Evolutionary conservation across 2,329 filamentous ascomycete species (phyloP).

Genomic region (Pseudogymnoascus sp.): DNA sequence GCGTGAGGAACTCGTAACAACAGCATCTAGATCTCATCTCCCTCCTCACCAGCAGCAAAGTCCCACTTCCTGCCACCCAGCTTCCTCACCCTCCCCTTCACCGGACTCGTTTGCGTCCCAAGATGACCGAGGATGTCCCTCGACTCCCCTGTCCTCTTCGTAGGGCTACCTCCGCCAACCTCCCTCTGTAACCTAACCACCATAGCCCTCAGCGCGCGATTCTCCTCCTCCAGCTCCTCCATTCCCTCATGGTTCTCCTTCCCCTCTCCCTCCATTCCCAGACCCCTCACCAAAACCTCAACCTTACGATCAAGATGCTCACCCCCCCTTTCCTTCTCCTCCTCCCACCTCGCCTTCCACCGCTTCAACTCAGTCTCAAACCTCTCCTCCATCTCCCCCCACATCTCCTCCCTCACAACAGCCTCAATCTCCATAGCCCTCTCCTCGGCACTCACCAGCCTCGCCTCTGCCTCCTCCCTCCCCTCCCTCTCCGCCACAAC

Average conservation of each 20-base stretch:
- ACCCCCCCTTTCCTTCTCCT: slow-evolving; percentile 71
- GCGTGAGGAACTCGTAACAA: neutral
- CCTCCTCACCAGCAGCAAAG: neutral
- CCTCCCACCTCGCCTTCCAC: slow-evolving; percentile 73
- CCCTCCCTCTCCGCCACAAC: slow-evolving; percentile 62
- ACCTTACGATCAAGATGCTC: slow-evolving; percentile 85
- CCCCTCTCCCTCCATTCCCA: slow-evolving; percentile 35
- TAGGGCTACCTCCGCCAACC: neutral
- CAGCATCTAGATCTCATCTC: neutral
- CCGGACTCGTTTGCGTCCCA: neutral
- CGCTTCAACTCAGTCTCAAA: slow-evolving; percentile 65
- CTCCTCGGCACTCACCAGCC: slow-evolving; percentile 59
- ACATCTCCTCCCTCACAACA: slow-evolving; percentile 82
- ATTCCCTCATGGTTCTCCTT: slow-evolving; percentile 49
- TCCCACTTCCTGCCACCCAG: neutral
- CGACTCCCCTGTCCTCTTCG: neutral
- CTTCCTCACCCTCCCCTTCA: neutral
- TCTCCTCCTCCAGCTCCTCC: slow-evolving; percentile 61
- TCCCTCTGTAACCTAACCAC: neutral
- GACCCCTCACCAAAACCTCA: slow-evolving; percentile 56
- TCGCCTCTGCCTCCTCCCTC: slow-evolving; percentile 63
- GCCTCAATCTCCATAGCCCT: slow-evolving; percentile 62
- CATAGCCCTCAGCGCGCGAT: slow-evolving; percentile 49
- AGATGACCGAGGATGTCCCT: neutral
- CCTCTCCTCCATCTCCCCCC: slow-evolving; percentile 71